Evolutionary conservation across 148 eudicot species (phyloP).

Genomic region (Selenicereus undatus): DNA sequence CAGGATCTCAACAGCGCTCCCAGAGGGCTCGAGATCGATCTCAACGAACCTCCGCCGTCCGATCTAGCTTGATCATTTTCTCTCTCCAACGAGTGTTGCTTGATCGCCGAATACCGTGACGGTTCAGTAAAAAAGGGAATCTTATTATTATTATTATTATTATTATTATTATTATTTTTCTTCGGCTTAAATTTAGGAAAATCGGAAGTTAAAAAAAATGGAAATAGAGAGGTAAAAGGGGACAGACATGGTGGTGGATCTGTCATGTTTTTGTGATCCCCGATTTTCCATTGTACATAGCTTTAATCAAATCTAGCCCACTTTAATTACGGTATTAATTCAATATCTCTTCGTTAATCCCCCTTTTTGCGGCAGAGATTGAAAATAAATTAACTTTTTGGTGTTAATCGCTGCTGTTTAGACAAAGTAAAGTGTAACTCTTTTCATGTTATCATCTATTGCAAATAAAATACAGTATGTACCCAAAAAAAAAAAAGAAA

Average conservation of each 20-base stretch:
- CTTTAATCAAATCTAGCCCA: conserved; percentile 3
- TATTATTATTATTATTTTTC: neutral
- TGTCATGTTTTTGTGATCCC: conserved; percentile 14
- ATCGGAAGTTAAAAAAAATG: neutral
- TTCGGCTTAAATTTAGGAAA: conserved; percentile 12
- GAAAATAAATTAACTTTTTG: neutral
- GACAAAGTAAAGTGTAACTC: no score
- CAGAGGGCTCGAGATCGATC: conserved; percentile 36
- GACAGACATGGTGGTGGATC: conserved; percentile 21
- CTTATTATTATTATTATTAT: neutral
- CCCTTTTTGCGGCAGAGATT: conserved; percentile 14
- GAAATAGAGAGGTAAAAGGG: neutral
- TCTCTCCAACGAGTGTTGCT: conserved; percentile 10
- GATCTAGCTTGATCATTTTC: conserved; percentile 33
- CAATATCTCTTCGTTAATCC: neutral
- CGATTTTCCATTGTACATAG: conserved; percentile 23
- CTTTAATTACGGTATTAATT: neutral
- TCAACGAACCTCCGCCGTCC: conserved; percentile 49
- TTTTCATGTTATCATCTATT: no score
- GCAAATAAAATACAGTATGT: no score
- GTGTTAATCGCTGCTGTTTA: no score
- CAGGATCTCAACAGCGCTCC: conserved; percentile 26
- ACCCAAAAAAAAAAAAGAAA: no score
- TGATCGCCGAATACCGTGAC: conserved; percentile 1
- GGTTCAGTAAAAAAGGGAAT: conserved; percentile 5